Percentiles rank a stretch among this genome's conserved stretches.
phyloP scores from a whole-genome alignment of 768 basidiomycete species.

The Podaxis sp. region DNA sequence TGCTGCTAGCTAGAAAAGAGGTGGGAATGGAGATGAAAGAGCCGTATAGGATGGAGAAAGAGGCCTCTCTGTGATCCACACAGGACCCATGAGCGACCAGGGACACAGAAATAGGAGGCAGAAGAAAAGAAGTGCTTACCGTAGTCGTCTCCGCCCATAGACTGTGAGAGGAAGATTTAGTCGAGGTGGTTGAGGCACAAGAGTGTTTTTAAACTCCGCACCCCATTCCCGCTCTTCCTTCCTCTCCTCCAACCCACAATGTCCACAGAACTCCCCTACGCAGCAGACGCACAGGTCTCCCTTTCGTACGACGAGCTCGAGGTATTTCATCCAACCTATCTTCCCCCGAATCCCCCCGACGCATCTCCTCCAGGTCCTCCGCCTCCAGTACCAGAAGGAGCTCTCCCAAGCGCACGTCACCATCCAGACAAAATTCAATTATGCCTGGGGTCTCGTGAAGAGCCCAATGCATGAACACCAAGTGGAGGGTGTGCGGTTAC shows the following conservation, averaged over 20 bases:
- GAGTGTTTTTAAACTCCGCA: slow-evolving; percentile 35
- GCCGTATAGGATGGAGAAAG: not conserved
- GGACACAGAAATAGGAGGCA: slow-evolving; percentile 2
- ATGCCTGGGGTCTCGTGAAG: slow-evolving; percentile 95
- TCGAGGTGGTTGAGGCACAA: slow-evolving; percentile 18
- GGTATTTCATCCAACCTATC: slow-evolving; percentile 33
- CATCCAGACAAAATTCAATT: slow-evolving; percentile 96
- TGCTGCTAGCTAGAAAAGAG: slow-evolving; percentile 11
- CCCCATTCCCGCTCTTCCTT: slow-evolving; percentile 8
- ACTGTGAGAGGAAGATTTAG: slow-evolving; percentile 11
- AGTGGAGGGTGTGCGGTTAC: slow-evolving; percentile 83
- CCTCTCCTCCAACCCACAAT: slow-evolving; percentile 29
- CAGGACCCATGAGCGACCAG: slow-evolving; percentile 12
- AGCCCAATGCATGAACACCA: slow-evolving; percentile 81
- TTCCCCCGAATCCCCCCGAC: not conserved
- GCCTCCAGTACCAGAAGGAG: slow-evolving; percentile 88
- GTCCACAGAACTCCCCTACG: slow-evolving; percentile 88
- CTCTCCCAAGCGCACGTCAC: slow-evolving; percentile 78
- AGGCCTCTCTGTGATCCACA: slow-evolving; percentile 12
- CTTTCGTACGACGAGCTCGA: slow-evolving; percentile 88
- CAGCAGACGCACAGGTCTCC: slow-evolving; percentile 89
- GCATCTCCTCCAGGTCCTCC: slow-evolving; percentile 57
- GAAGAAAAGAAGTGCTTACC: slow-evolving; percentile 39
- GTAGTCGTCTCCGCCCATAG: slow-evolving; percentile 47
- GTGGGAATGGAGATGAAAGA: not conserved